phyloP scores from a whole-genome alignment of 1,284 basidiomycete genomes.

The Leccinum proximum region DNA sequence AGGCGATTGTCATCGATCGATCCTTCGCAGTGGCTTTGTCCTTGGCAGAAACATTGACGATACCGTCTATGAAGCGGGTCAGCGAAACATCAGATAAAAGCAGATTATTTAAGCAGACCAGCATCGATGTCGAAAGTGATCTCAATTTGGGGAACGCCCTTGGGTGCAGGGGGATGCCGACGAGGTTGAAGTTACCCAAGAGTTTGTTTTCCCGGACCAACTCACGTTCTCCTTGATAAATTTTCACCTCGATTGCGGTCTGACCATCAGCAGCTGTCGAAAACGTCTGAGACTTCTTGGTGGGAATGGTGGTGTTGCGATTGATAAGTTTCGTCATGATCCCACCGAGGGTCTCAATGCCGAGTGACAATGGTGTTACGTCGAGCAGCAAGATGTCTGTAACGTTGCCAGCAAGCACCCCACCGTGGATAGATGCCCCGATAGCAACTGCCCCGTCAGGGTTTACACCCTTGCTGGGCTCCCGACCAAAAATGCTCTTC shows the following conservation, averaged over 20 bases:
- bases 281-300: conserved; percentile 99
- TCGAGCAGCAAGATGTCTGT: conserved; percentile 96
- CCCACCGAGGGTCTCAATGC: conserved; percentile 97
- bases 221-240: conserved; percentile 98
- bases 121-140: conserved; percentile 99
- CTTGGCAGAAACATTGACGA: conserved; percentile 96
- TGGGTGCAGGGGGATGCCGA: conserved; percentile 98
- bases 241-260: conserved; percentile 96
- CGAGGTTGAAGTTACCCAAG: conserved; percentile 99
- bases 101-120: conserved; percentile 43
- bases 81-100: background rate
- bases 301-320: conserved; percentile 98
- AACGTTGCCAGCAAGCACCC: conserved; percentile 95
- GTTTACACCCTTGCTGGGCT: conserved; percentile 98
- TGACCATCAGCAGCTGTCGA: conserved; percentile 97
- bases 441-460: conserved; percentile 95
- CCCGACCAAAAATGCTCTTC: conserved; percentile 86
- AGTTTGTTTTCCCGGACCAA: conserved; percentile 98
- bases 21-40: conserved; percentile 98
- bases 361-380: conserved; percentile 93
- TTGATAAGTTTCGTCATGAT: conserved; percentile 98
- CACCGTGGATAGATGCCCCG: conserved; percentile 92
- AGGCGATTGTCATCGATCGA: conserved; percentile 97
- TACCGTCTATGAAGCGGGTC: conserved; percentile 60
- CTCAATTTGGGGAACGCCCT: conserved; percentile 98